Evolutionary conservation across 2,329 filamentous ascomycete species (phyloP), one percentile per base, ranked within the genome.

Genomic region (Phoma sp.): DNA sequence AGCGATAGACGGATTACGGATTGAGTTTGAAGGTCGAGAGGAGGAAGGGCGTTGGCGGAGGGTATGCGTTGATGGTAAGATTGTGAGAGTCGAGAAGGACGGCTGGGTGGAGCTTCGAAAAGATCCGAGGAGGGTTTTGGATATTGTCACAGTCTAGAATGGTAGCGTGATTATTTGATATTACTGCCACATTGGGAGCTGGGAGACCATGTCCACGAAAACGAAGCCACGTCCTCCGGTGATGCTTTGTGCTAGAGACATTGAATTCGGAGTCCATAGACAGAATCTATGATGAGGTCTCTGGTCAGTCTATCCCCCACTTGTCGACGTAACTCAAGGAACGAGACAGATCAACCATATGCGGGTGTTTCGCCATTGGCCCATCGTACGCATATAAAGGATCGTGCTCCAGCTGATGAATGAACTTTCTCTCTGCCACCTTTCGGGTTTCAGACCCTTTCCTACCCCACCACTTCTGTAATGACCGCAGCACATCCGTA

Each of bases 31-130:
- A 1, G 68, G 64, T 0, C 40, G 49, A 7, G 90, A 95, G 66
- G 78, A 83, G 13, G 86, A 91, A n/a, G 79, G 78, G 1, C 79
- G 86, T 47, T 97, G 92, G 92, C 82, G 93, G 57, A 86, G 93
- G 67, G 83, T 96, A 11, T 98, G 93, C 71, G 81, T 98, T n/a
- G 93, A 98, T 73, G 93, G 93, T 3, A 91, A 89, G 47, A 96
- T 96, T 65, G 85, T 97, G 3, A 82, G 85, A 54, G 77, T 96
- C 0, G 88, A 89, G 18, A 72, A 80, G 46, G 86, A 83, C 2
- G 92, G 92, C 0, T 88, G 85, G 80, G 84, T 96, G 73, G 83
- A 85, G 55, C 82, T 96, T 0, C 75, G 72, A 58, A 83, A 77
- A 66, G 79, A 83, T 23, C 68, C 72, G 7, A 63, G 66, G 29